A percentile compares a stretch with the other conserved stretches of the same genome.
phyloP scores from a whole-genome alignment of 2,329 filamentous ascomycete genomes.

The Claviceps sp. region DNA sequence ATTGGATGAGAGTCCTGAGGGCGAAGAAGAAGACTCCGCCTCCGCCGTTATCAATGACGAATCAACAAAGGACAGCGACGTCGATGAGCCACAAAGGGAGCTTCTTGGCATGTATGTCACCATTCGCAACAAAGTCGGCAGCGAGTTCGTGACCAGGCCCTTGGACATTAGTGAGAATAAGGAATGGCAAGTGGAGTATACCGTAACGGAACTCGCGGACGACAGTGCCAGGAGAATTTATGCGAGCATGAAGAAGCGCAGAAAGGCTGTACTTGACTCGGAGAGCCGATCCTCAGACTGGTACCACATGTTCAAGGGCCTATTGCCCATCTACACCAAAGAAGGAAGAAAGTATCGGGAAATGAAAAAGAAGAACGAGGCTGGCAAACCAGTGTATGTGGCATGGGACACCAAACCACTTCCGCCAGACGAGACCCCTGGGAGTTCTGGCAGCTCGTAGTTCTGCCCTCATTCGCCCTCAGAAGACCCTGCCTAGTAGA shows the following conservation, averaged over 20 bases:
- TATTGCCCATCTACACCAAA: constrained; percentile 27
- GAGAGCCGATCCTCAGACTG: constrained; percentile 28
- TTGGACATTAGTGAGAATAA: constrained; percentile 19
- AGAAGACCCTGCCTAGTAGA: too few species aligned
- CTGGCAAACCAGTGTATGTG: constrained; percentile 31
- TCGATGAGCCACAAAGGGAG: constrained; percentile 12
- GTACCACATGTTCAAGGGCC: constrained; percentile 33
- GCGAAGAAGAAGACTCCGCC: neutral
- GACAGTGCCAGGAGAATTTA: constrained; percentile 40
- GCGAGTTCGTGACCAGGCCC: constrained; percentile 48
- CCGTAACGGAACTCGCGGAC: constrained; percentile 47
- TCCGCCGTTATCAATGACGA: neutral
- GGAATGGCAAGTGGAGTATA: constrained; percentile 69
- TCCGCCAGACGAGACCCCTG: neutral
- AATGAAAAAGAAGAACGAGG: constrained; percentile 37
- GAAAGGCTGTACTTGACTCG: constrained; percentile 31
- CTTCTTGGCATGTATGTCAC: constrained; percentile 60
- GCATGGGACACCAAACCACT: constrained; percentile 27
- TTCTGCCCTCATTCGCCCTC: too few species aligned
- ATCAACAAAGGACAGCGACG: neutral
- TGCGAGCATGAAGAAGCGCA: constrained; percentile 38
- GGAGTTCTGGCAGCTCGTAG: neutral
- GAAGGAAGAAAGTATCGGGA: constrained; percentile 47
- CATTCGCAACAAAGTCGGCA: constrained; percentile 60
- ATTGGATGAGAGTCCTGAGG: neutral